Conservation (phyloP, 331 rosid genomes). For the Malus hybrid region DNA sequence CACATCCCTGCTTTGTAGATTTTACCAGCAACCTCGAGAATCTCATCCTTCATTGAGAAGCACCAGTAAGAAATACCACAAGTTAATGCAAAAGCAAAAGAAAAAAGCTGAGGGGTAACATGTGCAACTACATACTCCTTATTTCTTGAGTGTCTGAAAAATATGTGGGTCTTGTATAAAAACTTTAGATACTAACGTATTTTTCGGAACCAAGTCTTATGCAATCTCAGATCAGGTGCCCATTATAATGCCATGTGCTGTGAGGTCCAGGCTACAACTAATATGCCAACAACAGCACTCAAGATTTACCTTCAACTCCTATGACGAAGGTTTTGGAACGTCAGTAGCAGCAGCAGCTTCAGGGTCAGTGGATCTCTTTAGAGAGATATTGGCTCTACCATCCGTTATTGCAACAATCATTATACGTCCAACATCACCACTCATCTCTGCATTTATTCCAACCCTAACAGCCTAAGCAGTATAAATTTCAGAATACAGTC, state of each 20-base stretch:
- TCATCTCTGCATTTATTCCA: conserved; percentile 92
- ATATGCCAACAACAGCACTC: not conserved
- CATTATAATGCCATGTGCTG: not conserved
- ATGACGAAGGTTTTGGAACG: conserved; percentile 66
- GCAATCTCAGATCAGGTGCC: not conserved
- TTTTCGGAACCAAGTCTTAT: too few species aligned
- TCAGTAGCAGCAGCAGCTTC: conserved; percentile 66
- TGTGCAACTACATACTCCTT: not conserved
- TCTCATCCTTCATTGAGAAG: conserved; percentile 70
- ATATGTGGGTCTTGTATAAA: not conserved
- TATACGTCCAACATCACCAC: conserved; percentile 92
- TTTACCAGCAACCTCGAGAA: conserved; percentile 92
- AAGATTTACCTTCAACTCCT: conserved; percentile 73
- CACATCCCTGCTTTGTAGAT: conserved; percentile 96
- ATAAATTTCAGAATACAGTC: conserved; percentile 5
- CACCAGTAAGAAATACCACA: not conserved
- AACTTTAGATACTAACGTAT: too few species aligned
- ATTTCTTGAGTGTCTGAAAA: not conserved
- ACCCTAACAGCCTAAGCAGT: conserved; percentile 80
- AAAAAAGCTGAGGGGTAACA: not conserved
- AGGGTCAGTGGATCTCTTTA: conserved; percentile 83
- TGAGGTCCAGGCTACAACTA: not conserved
- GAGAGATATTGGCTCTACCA: conserved; percentile 93
- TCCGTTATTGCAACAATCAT: conserved; percentile 96
- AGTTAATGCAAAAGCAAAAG: not conserved